Percentiles rank a stretch among this genome's conserved stretches.
These are phyloP conservation scores for Mycena capillaripes DNA, from an alignment of 768 basidiomycete genomes.

Conservation along the genomic window DNA sequence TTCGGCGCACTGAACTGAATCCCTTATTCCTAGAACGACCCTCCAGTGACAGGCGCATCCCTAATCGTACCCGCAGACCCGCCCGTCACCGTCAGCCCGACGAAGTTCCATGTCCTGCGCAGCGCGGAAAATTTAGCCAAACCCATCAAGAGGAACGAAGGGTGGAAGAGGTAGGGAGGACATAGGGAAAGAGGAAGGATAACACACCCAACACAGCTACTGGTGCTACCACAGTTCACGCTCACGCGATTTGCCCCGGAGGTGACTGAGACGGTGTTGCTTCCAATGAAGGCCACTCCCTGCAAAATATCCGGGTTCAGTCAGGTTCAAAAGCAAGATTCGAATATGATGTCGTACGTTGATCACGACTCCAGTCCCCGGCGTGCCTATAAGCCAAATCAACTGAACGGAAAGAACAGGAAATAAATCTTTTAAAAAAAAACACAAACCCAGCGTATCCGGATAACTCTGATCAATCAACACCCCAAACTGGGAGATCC, in stretches of 20 bases:
- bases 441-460: constrained; percentile 27
- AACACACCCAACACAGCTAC: constrained; percentile 35
- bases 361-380: constrained; percentile 37
- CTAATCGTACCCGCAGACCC: constrained; percentile 31
- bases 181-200: constrained; percentile 1
- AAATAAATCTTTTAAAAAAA: constrained; percentile 11
- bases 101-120: constrained; percentile 36
- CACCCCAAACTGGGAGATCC: constrained; percentile 36
- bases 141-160: constrained; percentile 1
- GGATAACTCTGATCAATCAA: constrained; percentile 39
- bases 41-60: constrained; percentile 36
- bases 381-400: constrained; percentile 19
- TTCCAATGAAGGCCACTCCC: constrained; percentile 33
- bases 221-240: constrained; percentile 36
- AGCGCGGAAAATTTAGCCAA: constrained; percentile 5
- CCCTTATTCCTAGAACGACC: constrained; percentile 31
- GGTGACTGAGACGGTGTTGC: constrained; percentile 35
- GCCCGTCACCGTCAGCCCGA: constrained; percentile 35
- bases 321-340: background rate
- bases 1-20: constrained; percentile 12
- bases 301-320: constrained; percentile 11
- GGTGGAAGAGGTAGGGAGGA: constrained; percentile 5
- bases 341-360: constrained; percentile 21
- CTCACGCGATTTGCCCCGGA: constrained; percentile 34
- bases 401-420: background rate